Evolutionary conservation across 164 flowering plant species (phyloP).

Genomic region (Chimonanthus salicifolius): DNA sequence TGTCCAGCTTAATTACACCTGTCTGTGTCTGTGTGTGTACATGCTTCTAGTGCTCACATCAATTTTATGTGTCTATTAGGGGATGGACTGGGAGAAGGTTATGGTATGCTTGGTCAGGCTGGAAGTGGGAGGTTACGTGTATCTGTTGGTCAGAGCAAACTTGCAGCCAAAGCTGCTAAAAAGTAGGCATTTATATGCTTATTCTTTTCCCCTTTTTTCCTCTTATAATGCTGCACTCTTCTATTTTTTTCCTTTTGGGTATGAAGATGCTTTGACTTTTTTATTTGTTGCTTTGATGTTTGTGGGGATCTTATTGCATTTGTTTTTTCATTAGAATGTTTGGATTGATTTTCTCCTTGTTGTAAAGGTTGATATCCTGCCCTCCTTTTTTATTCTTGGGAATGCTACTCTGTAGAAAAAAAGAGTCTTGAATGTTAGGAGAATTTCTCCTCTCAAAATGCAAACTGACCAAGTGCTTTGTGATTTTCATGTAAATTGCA

Average conservation of each 20-base stretch:
- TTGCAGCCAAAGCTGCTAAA: slow-evolving; percentile 94
- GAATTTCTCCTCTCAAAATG: not conserved
- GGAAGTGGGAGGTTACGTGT: slow-evolving; percentile 94
- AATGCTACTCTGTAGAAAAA: not conserved
- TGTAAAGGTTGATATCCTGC: not conserved
- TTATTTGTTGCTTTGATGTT: not conserved
- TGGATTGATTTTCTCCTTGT: not conserved
- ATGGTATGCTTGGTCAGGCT: slow-evolving; percentile 99
- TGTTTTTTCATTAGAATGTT: too few relatives aligned
- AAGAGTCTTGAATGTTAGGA: not conserved
- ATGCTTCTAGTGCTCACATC: not conserved
- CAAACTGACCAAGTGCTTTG: not conserved
- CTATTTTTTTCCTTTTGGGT: not conserved
- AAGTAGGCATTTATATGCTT: slow-evolving; percentile 39
- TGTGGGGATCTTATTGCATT: too few relatives aligned
- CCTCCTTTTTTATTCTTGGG: not conserved
- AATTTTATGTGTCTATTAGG: slow-evolving; percentile 30
- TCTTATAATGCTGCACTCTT: not conserved
- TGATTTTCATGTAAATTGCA: not conserved
- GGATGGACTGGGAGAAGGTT: slow-evolving; percentile 98
- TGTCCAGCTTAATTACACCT: too few relatives aligned
- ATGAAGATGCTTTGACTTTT: not conserved
- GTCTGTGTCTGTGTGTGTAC: too few relatives aligned
- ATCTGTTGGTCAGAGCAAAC: slow-evolving; percentile 82
- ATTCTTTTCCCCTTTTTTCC: not conserved